These are phyloP conservation scores for Cylindricascospora bacillispora DNA, from an alignment of 1,139 yeast species.

Conservation along the genomic window DNA sequence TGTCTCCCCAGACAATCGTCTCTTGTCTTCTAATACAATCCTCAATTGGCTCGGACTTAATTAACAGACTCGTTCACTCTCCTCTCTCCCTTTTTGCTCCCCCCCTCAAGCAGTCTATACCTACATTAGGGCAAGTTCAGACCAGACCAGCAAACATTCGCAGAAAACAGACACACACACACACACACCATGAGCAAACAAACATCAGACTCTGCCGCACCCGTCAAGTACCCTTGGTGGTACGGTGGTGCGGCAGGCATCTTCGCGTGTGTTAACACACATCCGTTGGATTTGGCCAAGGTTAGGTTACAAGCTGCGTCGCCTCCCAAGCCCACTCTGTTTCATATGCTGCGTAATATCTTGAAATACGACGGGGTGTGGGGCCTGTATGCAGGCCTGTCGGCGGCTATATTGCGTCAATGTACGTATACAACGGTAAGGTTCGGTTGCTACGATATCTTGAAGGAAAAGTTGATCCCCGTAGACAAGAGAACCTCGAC, in stretches of 20 bases:
- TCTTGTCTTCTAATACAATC: too few species aligned
- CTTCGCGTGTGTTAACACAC: slow-evolving; percentile 51
- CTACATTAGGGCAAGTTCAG: too few species aligned
- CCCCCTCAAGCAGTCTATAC: too few species aligned
- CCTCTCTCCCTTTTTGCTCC: too few species aligned
- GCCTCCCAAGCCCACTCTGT: slow-evolving; percentile 46
- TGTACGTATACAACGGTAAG: slow-evolving; percentile 81
- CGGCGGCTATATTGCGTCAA: slow-evolving; percentile 73
- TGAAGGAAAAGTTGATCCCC: slow-evolving; percentile 45
- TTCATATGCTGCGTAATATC: slow-evolving; percentile 48
- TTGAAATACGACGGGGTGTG: slow-evolving; percentile 51
- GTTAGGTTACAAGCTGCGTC: slow-evolving; percentile 61
- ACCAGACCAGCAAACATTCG: too few species aligned
- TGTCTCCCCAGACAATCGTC: too few species aligned
- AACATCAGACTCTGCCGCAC: too few species aligned
- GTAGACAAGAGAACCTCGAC: slow-evolving; percentile 22
- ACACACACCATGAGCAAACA: too few species aligned
- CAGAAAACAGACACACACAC: too few species aligned
- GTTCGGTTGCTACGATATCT: slow-evolving; percentile 69
- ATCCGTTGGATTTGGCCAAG: slow-evolving; percentile 78
- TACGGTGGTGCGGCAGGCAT: slow-evolving; percentile 58
- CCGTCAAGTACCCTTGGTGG: slow-evolving; percentile 36
- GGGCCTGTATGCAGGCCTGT: slow-evolving; percentile 65
- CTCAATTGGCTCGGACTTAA: too few species aligned
- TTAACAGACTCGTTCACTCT: too few species aligned